Evolutionary conservation across 495 filamentous ascomycete species (phyloP), one percentile per base, ranked within the genome.

Genomic region (Durotheca rogersii): DNA sequence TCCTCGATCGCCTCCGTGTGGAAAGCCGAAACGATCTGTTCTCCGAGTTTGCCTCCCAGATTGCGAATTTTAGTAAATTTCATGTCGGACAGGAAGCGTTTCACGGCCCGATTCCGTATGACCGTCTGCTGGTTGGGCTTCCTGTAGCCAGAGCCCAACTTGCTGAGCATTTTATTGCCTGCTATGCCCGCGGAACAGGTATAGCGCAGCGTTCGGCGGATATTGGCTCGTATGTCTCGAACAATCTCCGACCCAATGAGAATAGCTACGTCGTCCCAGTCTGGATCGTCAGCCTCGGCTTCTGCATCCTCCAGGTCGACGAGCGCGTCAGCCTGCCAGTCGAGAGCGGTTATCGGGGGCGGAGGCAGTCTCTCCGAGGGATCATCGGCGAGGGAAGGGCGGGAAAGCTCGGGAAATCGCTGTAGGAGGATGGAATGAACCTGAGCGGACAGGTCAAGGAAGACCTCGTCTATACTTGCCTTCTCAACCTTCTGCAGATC

Each of bases 21-120:
- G 70, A 94, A 97, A 18, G 69, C 70, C 9, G 84, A 74, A 14
- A 81, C 82, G 34, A 95, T 81, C 57, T 95, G 84, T 41, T 93
- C 89, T 19, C 93, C 93, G 14, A 97, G 72, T 71, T 98, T 98
- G n/a, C 93, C 93, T 30, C 93, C 94, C 3, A 98, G 76, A 71
- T 91, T 96, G 25, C 93, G 80, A 34, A 98, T 95, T 73, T 95
- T 95, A 21, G 94, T 96, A 66, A 96, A 95, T 61, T 94, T 95
- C 76, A 95, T 88, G 12, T 80, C 81, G 1, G 78, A 79, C 31
- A 98, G 72, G 66, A 98, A 98, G 19, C 84, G 80, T 58, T 85
- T 79, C 10, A 88, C 72, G 1, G 93, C 91, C 19, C 89, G 81
- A 62, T 88, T 89, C 25, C 92, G 85, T 19, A 97, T 82, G 25